Evolutionary conservation across 495 filamentous ascomycete genomes (phyloP).

Genomic region (Podospora tetraspora): DNA sequence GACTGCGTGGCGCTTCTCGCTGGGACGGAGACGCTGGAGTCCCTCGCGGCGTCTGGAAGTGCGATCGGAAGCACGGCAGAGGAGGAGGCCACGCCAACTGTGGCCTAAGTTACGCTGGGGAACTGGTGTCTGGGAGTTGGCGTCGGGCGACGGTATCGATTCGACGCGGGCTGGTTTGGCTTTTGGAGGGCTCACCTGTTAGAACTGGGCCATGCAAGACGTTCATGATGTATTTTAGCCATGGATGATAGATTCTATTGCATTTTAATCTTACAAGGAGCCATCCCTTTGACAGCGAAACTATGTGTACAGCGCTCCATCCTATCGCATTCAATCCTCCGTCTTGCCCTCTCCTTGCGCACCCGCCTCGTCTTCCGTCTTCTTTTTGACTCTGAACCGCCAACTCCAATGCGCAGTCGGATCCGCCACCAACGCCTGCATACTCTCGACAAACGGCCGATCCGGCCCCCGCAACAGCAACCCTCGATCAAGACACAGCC

Average conservation of each 20-base stretch:
- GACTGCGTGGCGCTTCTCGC: constrained; percentile 66
- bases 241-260: background rate
- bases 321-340: background rate
- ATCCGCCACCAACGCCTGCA: constrained; percentile 25
- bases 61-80: constrained; percentile 23
- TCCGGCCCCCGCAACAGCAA: constrained; percentile 25
- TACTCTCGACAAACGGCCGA: constrained; percentile 29
- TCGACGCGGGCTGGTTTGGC: background rate
- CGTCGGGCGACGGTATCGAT: background rate
- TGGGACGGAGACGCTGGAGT: constrained; percentile 22
- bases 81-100: background rate
- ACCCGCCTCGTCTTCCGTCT: background rate
- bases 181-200: background rate
- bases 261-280: background rate
- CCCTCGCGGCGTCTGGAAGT: background rate
- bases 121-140: background rate
- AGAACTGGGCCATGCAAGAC: background rate
- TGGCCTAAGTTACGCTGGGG: background rate
- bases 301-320: background rate
- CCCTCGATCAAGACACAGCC: constrained; percentile 25
- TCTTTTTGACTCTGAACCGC: constrained; percentile 23
- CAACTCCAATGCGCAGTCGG: constrained; percentile 29
- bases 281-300: background rate
- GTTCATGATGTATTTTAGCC: background rate
- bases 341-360: background rate